Base-by-base conservation (phyloP, 2,329 filamentous ascomycete species). In the Cryoendolithus antarcticus region DNA sequence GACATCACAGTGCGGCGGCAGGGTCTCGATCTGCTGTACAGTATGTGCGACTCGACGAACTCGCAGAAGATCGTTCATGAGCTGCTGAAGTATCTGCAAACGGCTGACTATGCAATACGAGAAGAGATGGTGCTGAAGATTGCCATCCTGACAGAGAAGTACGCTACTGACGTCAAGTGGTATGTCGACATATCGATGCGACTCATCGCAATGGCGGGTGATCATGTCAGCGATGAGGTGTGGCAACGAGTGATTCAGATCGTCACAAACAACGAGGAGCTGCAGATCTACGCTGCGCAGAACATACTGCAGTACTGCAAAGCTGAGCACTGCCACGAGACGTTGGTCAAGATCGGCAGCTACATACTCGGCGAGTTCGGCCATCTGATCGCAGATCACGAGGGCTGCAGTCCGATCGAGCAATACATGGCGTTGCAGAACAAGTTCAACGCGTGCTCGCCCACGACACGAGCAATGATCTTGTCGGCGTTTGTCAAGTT, bases 71-170 rank as follows among this genome's bases (percentile, higher is more conserved):
- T 98, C 49, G 91, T 98, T 30, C 82, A 83, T 44, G 91, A 98
- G 64, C 77, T 98, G 37, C 66, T 98, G 38, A 85, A 89, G 50
- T 96, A 95, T 61, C 74, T 98, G 6, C 89, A 95, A 56, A 94
- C 86, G 40, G 91, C 91, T 35, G 91, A 98, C 61, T 98, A 94
- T 61, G 89, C 89, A 4, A 95, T 98, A 53, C 78, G 93, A 47
- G 93, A 98, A 65, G 91, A 98, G 62, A 98, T 98, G 91, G 91
- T 96, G 3, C 70, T 98, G 46, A 98, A 98, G 66, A 94, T 98
- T 62, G 91, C 91, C 38, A 98, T 98, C 55, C 63, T 98, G 48
- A 96, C 93, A 0, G 91, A 98, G 60, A 96, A 96, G 59, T 98
- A 98, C 59, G 91, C 91, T 15, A 95, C 88, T 1, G 91, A 98